Evolutionary conservation across 805 yeast genomes (phyloP).

Genomic region (Ascoidea tarda): DNA sequence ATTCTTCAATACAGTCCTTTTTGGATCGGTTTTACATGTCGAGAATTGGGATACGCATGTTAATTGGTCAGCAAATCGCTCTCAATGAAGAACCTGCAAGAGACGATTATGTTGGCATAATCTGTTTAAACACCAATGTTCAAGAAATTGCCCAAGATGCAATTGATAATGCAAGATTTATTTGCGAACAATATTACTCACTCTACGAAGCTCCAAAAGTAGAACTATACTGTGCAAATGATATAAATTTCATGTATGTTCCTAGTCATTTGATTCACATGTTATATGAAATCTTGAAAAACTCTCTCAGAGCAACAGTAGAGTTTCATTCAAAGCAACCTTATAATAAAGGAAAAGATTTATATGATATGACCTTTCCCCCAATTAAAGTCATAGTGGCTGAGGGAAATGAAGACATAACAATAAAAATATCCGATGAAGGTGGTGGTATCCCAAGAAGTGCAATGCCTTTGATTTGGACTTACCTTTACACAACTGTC

Average conservation of each 20-base stretch:
- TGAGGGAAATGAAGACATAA: slow-evolving; percentile 82
- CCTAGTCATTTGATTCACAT: slow-evolving; percentile 89
- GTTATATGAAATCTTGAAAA: slow-evolving; percentile 79
- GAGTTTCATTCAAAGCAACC: slow-evolving; percentile 55
- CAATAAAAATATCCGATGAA: slow-evolving; percentile 81
- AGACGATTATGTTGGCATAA: slow-evolving; percentile 74
- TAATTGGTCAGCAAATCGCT: slow-evolving; percentile 89
- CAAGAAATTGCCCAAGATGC: slow-evolving; percentile 79
- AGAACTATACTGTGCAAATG: slow-evolving; percentile 60
- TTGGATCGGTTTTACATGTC: slow-evolving; percentile 82
- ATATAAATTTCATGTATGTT: slow-evolving; percentile 76
- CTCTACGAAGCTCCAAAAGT: slow-evolving; percentile 78
- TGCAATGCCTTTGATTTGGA: slow-evolving; percentile 79
- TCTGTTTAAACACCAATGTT: slow-evolving; percentile 73
- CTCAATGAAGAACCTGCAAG: slow-evolving; percentile 52
- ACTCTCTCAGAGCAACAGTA: slow-evolving; percentile 79
- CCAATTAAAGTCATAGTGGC: slow-evolving; percentile 79
- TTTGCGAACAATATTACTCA: slow-evolving; percentile 86
- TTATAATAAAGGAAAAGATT: slow-evolving; percentile 17
- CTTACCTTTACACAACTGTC: slow-evolving; percentile 82
- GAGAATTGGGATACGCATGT: slow-evolving; percentile 84
- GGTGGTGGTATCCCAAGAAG: slow-evolving; percentile 89
- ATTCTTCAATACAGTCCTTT: slow-evolving; percentile 64
- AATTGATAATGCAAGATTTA: slow-evolving; percentile 78
- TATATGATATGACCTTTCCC: slow-evolving; percentile 61